Evolutionary conservation across 192 early-diverging fungal species (phyloP), one percentile per base, ranked within the genome.

Genomic region (Backusella morwellensis): DNA sequence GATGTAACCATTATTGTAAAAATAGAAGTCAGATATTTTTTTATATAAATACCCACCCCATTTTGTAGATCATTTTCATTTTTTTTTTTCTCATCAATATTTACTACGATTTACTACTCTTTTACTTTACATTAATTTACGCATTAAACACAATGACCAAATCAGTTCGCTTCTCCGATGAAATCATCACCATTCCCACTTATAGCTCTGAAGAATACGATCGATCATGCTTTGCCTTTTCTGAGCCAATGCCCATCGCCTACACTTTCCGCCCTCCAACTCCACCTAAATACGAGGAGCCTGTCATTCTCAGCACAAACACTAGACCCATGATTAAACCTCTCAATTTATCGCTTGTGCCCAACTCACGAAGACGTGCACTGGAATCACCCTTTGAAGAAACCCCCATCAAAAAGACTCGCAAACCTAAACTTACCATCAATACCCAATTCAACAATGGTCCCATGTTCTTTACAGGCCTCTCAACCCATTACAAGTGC

Each of bases 161-260:
- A 35, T 67, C 40, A 42, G 74, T 75, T 42, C 35, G 23, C 12
- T 75, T 75, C 1, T 68, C 29, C 26, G 41, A 41, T 35, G n/a
- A 54, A 21, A 66, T 68, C 15, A 75, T 40, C 14, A 47, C 68
- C 8, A 21, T 44, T n/a, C 41, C 15, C 11, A 75, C 74, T 21
- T 75, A 75, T 35, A 75, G 74, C 32, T 21, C 74, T 6, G 26
- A 32, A 7, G 74, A 75, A 44, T 75, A 75, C 52, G 74, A 75
- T 68, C 36, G 74, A 44, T 75, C 74, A n/a, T 66, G 66, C 11
- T 75, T 75, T 44, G 66, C 59, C 19, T 32, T 72, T 44, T 72
- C 40, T 23, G 19, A 41, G 21, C 40, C 38, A 23, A 67, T 42
- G 38, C 56, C 66, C n/a, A 29, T 44, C 17, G 26, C 40, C 15